These are phyloP conservation scores for Hypholoma fasciculare DNA, from an alignment of 768 basidiomycete genomes.

Conservation along the genomic window DNA sequence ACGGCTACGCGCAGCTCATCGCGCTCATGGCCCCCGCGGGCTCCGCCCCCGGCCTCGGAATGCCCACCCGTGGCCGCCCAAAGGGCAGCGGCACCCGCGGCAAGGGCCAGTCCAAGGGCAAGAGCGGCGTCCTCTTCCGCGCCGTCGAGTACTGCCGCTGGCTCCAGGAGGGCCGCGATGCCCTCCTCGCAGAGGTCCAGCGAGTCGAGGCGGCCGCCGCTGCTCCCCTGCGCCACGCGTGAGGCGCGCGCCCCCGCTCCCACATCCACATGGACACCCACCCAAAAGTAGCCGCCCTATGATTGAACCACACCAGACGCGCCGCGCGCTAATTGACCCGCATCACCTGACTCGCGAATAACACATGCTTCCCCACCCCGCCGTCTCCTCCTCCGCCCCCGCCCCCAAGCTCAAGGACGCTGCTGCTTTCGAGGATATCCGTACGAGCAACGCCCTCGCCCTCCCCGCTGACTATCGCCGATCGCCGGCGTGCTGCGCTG, in stretches of 20 bases:
- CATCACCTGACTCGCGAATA: conserved; percentile 20
- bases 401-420: background rate
- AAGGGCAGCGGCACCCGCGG: conserved; percentile 73
- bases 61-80: conserved; percentile 78
- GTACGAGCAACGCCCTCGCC: no score
- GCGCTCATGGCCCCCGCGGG: conserved; percentile 80
- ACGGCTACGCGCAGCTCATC: conserved; percentile 87
- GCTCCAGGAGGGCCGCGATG: conserved; percentile 82
- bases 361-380: conserved; percentile 23
- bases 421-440: no score
- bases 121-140: conserved; percentile 86
- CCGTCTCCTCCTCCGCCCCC: conserved; percentile 24
- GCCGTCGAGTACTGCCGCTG: conserved; percentile 84
- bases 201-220: conserved; percentile 72
- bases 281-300: conserved; percentile 10
- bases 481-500: no score
- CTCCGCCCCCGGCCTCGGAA: conserved; percentile 59
- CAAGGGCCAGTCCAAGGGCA: conserved; percentile 77
- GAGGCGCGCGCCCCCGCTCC: conserved; percentile 9
- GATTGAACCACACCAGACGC: conserved; percentile 16
- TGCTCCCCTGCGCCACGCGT: conserved; percentile 47
- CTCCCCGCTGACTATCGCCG: no score
- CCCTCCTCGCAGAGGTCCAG: conserved; percentile 66
- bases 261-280: conserved; percentile 6
- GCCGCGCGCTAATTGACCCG: conserved; percentile 12